Percentiles rank a stretch among this genome's conserved stretches.
Evolutionary conservation across 2,329 filamentous ascomycete species (phyloP).

Genomic region (Cladosporium cucumerinum): DNA sequence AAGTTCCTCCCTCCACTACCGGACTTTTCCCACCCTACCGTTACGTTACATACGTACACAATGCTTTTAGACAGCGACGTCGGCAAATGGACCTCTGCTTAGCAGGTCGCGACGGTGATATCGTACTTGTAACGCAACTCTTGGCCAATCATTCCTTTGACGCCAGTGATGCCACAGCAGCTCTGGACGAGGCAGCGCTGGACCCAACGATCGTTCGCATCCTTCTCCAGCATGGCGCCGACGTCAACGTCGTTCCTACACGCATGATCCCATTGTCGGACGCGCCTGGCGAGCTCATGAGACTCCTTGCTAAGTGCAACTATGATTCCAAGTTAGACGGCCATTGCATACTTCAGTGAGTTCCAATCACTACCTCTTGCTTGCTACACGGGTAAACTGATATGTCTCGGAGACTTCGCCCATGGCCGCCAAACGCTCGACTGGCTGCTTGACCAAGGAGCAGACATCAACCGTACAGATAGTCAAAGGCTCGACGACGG

Average conservation of each 20-base stretch:
- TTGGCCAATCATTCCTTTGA: background rate
- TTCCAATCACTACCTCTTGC: background rate
- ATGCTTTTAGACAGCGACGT: background rate
- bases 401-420: slow-evolving; percentile 12
- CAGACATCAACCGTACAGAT: slow-evolving; percentile 19
- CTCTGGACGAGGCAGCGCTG: background rate
- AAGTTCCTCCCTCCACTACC: too few species aligned
- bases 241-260: background rate
- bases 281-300: background rate
- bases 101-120: background rate
- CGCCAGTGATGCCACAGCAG: background rate
- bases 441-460: slow-evolving; percentile 20
- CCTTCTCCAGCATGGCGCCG: slow-evolving; percentile 6
- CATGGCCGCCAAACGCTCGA: slow-evolving; percentile 16
- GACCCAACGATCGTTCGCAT: background rate
- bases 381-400: background rate
- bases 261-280: background rate
- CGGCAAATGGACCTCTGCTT: background rate
- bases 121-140: background rate
- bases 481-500: slow-evolving; percentile 8
- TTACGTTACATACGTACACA: too few species aligned
- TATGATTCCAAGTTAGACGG: slow-evolving; percentile 13
- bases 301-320: slow-evolving; percentile 9
- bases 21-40: too few species aligned
- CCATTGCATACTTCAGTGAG: slow-evolving; percentile 1